Conservation (phyloP, 768 basidiomycete genomes). For the Cyclocybe cylindracea region DNA sequence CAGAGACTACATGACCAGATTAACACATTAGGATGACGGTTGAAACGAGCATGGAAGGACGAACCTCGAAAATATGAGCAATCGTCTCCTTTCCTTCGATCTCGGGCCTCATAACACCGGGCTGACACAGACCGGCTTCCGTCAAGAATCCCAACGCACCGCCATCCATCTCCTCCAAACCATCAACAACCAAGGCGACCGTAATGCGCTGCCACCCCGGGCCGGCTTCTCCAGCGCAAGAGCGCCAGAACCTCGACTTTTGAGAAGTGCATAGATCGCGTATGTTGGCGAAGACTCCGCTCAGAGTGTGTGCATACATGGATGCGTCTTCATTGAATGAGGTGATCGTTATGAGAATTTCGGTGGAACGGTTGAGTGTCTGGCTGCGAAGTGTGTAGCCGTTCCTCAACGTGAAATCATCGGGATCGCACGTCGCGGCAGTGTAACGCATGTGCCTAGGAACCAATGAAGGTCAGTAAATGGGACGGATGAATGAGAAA, state of each 20-base stretch:
- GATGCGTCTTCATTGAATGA: slow-evolving; percentile 93
- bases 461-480: neutral
- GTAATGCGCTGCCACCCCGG: slow-evolving; percentile 92
- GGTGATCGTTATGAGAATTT: slow-evolving; percentile 91
- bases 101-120: slow-evolving; percentile 93
- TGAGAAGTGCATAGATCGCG: slow-evolving; percentile 97
- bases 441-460: slow-evolving; percentile 90
- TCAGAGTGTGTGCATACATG: slow-evolving; percentile 87
- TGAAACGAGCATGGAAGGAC: slow-evolving; percentile 3
- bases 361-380: slow-evolving; percentile 86
- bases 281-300: slow-evolving; percentile 97
- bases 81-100: slow-evolving; percentile 86
- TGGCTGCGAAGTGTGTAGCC: slow-evolving; percentile 88
- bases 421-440: slow-evolving; percentile 89
- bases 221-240: slow-evolving; percentile 77
- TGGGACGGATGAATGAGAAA: neutral
- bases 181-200: slow-evolving; percentile 90
- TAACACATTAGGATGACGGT: neutral
- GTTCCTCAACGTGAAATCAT: slow-evolving; percentile 76
- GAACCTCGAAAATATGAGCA: slow-evolving; percentile 93
- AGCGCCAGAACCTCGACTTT: slow-evolving; percentile 89
- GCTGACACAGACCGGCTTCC: slow-evolving; percentile 91
- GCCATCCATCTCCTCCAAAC: slow-evolving; percentile 95
- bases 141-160: slow-evolving; percentile 86
- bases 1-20: slow-evolving; percentile 55